phyloP scores from a whole-genome alignment of 306 rosid species.

The Cicer pinnatifidum region DNA sequence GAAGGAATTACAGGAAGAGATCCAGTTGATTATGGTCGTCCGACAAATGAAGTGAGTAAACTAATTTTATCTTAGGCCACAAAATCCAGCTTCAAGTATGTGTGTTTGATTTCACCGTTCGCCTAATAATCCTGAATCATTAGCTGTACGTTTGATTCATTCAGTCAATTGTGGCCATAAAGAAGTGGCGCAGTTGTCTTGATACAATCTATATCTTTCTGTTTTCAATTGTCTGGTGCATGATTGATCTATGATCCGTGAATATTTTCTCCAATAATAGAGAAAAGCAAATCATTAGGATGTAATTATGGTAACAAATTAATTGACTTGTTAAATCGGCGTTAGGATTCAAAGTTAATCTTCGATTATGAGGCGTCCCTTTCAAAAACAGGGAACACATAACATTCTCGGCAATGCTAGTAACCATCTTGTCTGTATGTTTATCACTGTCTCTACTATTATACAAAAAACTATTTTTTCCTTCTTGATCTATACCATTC shows the following conservation, averaged over 20 bases:
- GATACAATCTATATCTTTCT: neutral
- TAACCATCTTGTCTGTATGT: conserved; percentile 27
- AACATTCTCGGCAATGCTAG: conserved; percentile 30
- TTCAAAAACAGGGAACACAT: conserved; percentile 7
- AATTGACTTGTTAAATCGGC: neutral
- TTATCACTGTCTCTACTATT: conserved; percentile 17
- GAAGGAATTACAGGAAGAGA: conserved; percentile 93
- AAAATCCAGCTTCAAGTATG: conserved; percentile 37
- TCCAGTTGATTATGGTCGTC: conserved; percentile 90
- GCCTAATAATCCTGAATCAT: conserved; percentile 27
- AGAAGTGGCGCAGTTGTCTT: neutral
- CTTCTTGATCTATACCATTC: conserved; percentile 8
- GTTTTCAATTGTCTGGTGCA: conserved; percentile 35
- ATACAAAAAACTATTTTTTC: conserved; percentile 1
- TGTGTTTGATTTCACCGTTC: conserved; percentile 10
- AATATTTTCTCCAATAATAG: conserved; percentile 17
- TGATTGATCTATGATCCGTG: conserved; percentile 15
- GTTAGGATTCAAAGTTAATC: conserved; percentile 15
- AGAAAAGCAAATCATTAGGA: conserved; percentile 27
- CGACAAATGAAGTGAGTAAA: conserved; percentile 69
- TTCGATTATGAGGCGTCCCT: neutral
- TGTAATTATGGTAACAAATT: conserved; percentile 9
- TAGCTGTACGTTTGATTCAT: conserved; percentile 37
- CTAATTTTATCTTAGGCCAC: conserved; percentile 8
- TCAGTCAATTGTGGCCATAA: conserved; percentile 17